Conservation (phyloP, 148 eudicot genomes). For the Arbutus unedo region DNA sequence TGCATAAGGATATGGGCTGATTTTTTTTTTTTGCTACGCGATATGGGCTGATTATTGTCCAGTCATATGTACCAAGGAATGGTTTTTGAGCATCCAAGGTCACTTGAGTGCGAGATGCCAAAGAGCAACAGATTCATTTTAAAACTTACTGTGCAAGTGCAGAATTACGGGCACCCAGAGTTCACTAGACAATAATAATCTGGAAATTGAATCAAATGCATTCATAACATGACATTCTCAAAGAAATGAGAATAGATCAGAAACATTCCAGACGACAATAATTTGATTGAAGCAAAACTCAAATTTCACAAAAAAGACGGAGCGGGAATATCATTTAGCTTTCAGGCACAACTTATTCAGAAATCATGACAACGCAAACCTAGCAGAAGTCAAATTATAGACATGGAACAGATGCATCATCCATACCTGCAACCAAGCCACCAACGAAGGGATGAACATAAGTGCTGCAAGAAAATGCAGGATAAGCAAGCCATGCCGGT, state of each 20-base stretch:
- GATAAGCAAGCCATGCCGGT: slow-evolving; percentile 82
- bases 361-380: slow-evolving; percentile 9
- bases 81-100: background rate
- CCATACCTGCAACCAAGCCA: slow-evolving; percentile 89
- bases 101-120: background rate
- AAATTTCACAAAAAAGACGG: background rate
- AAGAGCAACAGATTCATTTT: background rate
- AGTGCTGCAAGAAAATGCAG: slow-evolving; percentile 78
- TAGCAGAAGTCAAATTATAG: background rate
- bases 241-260: background rate
- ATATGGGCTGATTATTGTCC: no score
- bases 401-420: background rate
- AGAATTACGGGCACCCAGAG: background rate
- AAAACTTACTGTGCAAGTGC: background rate
- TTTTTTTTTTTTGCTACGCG: no score
- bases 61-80: no score
- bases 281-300: background rate
- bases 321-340: background rate
- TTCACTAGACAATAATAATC: background rate
- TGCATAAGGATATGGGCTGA: no score
- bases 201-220: background rate
- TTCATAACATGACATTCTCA: background rate
- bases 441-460: slow-evolving; percentile 84
- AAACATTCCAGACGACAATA: background rate
- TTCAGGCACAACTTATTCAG: background rate